Percentiles rank a stretch among this genome's conserved stretches.
These are phyloP conservation scores for Spathaspora sp. DNA, from an alignment of 1,139 yeast species.

Conservation along the genomic window DNA sequence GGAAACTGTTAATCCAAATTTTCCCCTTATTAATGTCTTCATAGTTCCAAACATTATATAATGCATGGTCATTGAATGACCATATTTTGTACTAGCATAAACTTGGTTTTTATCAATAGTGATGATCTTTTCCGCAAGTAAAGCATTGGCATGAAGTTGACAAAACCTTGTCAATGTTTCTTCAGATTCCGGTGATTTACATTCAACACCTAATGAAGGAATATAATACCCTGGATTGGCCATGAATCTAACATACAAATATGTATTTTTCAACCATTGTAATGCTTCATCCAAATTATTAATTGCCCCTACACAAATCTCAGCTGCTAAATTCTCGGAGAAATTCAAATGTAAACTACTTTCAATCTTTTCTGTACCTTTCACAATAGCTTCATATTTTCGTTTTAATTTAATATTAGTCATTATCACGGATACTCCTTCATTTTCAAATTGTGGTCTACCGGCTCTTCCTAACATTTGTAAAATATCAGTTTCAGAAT, in stretches of 20 bases:
- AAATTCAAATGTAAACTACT: slow-evolving; percentile 46
- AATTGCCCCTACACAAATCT: slow-evolving; percentile 45
- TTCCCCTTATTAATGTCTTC: slow-evolving; percentile 25
- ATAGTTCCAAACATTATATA: slow-evolving; percentile 44
- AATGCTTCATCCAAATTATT: slow-evolving; percentile 37
- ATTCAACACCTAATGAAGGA: slow-evolving; percentile 17
- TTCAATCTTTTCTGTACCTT: slow-evolving; percentile 48
- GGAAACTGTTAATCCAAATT: slow-evolving; percentile 13
- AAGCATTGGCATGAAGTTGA: slow-evolving; percentile 23
- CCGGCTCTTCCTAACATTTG: slow-evolving; percentile 69
- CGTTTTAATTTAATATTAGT: slow-evolving; percentile 37
- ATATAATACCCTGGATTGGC: slow-evolving; percentile 39
- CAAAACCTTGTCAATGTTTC: slow-evolving; percentile 28
- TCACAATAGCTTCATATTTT: slow-evolving; percentile 40
- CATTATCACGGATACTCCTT: slow-evolving; percentile 53
- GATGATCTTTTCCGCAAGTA: slow-evolving; percentile 28
- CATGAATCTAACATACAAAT: slow-evolving; percentile 45
- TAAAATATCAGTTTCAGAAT: slow-evolving; percentile 54
- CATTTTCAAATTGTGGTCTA: slow-evolving; percentile 52
- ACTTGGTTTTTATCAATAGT: slow-evolving; percentile 8
- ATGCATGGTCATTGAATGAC: slow-evolving; percentile 46
- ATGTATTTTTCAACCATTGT: slow-evolving; percentile 52
- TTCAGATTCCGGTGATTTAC: slow-evolving; percentile 17
- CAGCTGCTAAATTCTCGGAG: slow-evolving; percentile 50
- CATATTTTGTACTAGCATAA: slow-evolving; percentile 34